A percentile compares a stretch with the other conserved stretches of the same genome.
Evolutionary conservation across 805 yeast species (phyloP).

Genomic region (Millerozyma acaciae): DNA sequence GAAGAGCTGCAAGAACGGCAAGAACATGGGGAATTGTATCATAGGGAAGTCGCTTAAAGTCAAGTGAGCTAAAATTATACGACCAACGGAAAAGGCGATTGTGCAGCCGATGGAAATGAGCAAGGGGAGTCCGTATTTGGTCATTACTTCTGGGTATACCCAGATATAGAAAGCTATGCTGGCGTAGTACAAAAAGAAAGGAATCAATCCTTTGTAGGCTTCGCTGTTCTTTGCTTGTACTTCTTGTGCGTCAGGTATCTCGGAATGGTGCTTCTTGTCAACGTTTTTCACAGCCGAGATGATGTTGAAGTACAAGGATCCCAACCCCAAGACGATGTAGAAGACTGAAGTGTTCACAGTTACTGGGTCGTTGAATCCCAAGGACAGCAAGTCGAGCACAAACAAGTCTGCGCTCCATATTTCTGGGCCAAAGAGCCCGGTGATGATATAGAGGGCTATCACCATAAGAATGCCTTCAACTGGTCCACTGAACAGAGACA

Average conservation of each 20-base stretch:
- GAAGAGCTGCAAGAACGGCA: conserved; percentile 53
- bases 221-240: conserved; percentile 25
- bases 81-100: conserved; percentile 83
- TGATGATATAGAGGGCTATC: conserved; percentile 47
- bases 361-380: conserved; percentile 23
- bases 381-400: conserved; percentile 33
- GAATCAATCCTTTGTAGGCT: conserved; percentile 54
- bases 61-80: conserved; percentile 83
- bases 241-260: conserved; percentile 18
- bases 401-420: conserved; percentile 54
- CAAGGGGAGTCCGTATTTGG: conserved; percentile 48
- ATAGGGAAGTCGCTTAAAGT: conserved; percentile 76
- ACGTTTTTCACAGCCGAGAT: conserved; percentile 65
- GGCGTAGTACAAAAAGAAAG: conserved; percentile 57
- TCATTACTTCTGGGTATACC: conserved; percentile 50
- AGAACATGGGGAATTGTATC: conserved; percentile 62
- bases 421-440: conserved; percentile 68
- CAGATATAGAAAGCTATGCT: conserved; percentile 45
- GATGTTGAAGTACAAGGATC: conserved; percentile 61
- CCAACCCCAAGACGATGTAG: conserved; percentile 48
- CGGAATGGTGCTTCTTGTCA: conserved; percentile 38
- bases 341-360: conserved; percentile 39
- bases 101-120: conserved; percentile 68
- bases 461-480: conserved; percentile 86
- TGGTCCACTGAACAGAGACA: conserved; percentile 85